Percentiles rank a stretch among this genome's conserved stretches.
Conservation (phyloP, 352 stramenopile genomes). For the Globisporangium iwayamae region DNA sequence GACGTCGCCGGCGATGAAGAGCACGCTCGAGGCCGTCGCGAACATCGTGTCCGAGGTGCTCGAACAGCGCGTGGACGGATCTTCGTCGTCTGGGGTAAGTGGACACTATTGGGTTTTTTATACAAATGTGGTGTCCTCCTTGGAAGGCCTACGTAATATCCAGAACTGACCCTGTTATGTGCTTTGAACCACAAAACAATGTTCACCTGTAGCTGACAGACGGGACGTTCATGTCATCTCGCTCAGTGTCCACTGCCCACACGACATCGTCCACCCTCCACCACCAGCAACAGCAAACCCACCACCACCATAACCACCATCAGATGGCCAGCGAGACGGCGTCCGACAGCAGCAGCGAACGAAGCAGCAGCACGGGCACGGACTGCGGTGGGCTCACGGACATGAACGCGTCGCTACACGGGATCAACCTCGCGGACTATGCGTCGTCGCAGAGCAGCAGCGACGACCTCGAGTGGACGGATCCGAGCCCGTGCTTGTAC, state of each 20-base stretch:
- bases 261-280: slow-evolving; percentile 2
- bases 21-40: slow-evolving; percentile 67
- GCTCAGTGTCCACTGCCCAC: neutral
- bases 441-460: slow-evolving; percentile 15
- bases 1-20: slow-evolving; percentile 55
- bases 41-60: slow-evolving; percentile 83
- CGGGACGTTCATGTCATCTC: slow-evolving; percentile 9
- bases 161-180: neutral
- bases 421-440: slow-evolving; percentile 25
- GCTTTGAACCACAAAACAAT: neutral
- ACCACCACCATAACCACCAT: neutral
- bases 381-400: slow-evolving; percentile 18
- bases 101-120: neutral
- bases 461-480: slow-evolving; percentile 17
- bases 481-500: slow-evolving; percentile 27
- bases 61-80: slow-evolving; percentile 53
- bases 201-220: slow-evolving; percentile 9
- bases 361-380: slow-evolving; percentile 15
- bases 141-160: neutral
- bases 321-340: slow-evolving; percentile 6
- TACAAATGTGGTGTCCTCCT: slow-evolving; percentile 7
- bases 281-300: neutral
- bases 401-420: slow-evolving; percentile 28
- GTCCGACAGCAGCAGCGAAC: slow-evolving; percentile 19
- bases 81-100: slow-evolving; percentile 11